Conservation (phyloP, 179 eudicot genomes). For the Actinidia arguta region DNA sequence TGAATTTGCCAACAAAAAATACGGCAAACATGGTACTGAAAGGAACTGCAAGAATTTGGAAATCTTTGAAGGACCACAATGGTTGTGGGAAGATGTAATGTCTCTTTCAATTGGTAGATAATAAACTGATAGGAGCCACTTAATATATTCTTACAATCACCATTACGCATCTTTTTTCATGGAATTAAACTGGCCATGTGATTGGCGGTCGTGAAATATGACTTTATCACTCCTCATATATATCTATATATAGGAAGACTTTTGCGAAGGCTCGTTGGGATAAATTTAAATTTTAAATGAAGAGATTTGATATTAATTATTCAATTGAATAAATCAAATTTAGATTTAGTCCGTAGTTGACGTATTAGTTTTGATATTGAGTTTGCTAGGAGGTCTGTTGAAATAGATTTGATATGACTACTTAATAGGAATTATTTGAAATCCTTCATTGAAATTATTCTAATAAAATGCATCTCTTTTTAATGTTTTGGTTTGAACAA, state of each 20-base stretch:
- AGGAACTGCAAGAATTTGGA: background rate
- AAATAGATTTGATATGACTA: too few species aligned
- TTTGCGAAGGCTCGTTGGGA: too few species aligned
- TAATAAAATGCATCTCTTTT: too few species aligned
- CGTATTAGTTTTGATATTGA: too few species aligned
- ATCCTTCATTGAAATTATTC: too few species aligned
- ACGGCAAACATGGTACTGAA: background rate
- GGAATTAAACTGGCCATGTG: background rate
- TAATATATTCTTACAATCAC: background rate
- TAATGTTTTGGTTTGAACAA: too few species aligned
- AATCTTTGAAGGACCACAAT: background rate
- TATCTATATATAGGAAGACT: background rate
- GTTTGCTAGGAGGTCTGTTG: too few species aligned
- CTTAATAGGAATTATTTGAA: too few species aligned
- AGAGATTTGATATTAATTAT: too few species aligned
- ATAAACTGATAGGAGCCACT: background rate
- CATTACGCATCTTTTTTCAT: background rate
- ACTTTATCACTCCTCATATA: background rate
- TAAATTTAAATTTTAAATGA: too few species aligned
- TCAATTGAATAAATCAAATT: too few species aligned
- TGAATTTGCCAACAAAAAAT: background rate
- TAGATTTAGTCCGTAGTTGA: too few species aligned
- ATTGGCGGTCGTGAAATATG: background rate
- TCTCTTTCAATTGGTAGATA: background rate
- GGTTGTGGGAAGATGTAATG: background rate